Evolutionary conservation across 441 rosid genomes (phyloP).

Genomic region (Pelargonium australe): DNA sequence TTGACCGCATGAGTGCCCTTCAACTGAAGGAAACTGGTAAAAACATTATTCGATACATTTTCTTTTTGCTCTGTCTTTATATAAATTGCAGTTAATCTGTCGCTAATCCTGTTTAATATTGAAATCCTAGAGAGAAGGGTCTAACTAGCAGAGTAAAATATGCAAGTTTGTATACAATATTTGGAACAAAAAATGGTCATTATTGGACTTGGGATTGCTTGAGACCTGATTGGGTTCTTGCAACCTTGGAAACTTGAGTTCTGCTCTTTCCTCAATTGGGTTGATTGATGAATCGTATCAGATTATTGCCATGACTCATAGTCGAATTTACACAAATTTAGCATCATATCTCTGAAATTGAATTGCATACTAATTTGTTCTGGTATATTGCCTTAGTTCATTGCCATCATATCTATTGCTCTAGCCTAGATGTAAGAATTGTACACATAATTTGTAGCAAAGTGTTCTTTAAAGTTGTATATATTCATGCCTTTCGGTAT

Average conservation of each 20-base stretch:
- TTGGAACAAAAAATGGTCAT: background rate
- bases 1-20: slow-evolving; percentile 60
- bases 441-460: background rate
- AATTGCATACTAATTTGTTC: background rate
- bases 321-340: background rate
- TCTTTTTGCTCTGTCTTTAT: slow-evolving; percentile 14
- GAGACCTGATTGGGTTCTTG: background rate
- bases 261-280: background rate
- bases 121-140: background rate
- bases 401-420: background rate
- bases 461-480: background rate
- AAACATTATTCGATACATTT: background rate
- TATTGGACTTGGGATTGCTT: background rate
- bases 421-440: background rate
- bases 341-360: slow-evolving; percentile 3
- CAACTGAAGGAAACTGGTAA: slow-evolving; percentile 69
- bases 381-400: background rate
- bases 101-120: background rate
- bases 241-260: background rate
- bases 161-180: background rate
- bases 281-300: background rate
- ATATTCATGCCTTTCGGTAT: background rate
- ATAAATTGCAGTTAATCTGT: background rate
- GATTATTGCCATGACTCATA: background rate
- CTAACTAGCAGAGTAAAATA: background rate